Conservation (phyloP, 768 basidiomycete genomes). For the Coprinopsis sp. region DNA sequence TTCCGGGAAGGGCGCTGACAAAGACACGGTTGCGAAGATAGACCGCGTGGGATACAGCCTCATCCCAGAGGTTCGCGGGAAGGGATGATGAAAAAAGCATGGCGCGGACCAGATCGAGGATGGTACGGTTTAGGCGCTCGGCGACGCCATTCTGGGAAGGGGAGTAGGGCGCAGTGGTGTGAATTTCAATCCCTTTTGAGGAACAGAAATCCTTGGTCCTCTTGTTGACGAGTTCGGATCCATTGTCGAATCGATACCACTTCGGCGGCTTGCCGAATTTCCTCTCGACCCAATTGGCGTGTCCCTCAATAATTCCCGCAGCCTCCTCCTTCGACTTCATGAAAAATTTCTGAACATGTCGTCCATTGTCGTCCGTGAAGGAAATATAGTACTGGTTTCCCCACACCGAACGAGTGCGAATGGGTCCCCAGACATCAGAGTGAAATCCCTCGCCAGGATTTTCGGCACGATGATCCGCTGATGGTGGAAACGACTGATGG, state of each 20-base stretch:
- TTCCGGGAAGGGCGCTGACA: conserved; percentile 14
- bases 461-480: conserved; percentile 19
- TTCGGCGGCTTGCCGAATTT: background rate
- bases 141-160: conserved; percentile 37
- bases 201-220: conserved; percentile 18
- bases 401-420: conserved; percentile 16
- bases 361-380: conserved; percentile 21
- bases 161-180: conserved; percentile 31
- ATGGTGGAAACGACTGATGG: conserved; percentile 25
- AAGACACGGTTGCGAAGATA: conserved; percentile 22
- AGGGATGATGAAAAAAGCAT: conserved; percentile 8
- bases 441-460: conserved; percentile 17
- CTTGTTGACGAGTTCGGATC: conserved; percentile 26
- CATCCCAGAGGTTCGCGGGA: conserved; percentile 20
- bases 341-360: conserved; percentile 7
- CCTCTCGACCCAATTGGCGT: background rate
- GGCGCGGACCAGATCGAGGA: conserved; percentile 3
- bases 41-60: conserved; percentile 14
- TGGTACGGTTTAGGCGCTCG: conserved; percentile 17
- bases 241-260: conserved; percentile 21
- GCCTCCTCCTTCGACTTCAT: conserved; percentile 15
- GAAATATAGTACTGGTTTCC: conserved; percentile 23
- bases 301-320: background rate
- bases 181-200: conserved; percentile 23
- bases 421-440: conserved; percentile 30